Evolutionary conservation across 331 rosid species (phyloP).

Genomic region (Quercus phellos): DNA sequence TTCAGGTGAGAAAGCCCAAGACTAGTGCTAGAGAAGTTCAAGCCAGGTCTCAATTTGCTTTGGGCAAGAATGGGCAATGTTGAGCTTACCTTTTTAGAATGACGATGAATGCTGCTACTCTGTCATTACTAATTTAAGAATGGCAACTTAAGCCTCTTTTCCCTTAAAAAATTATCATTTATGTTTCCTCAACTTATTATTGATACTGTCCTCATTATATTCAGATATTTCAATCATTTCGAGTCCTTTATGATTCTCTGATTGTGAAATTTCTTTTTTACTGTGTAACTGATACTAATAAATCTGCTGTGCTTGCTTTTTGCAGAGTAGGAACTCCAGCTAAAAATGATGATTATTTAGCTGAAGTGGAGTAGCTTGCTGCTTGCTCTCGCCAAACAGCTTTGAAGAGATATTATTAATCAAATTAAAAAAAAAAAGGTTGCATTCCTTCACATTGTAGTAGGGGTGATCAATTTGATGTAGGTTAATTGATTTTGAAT

Average conservation of each 20-base stretch:
- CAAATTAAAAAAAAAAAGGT: not conserved
- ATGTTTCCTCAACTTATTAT: not conserved
- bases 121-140: not conserved
- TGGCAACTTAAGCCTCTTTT: not conserved
- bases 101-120: not conserved
- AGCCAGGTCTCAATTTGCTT: not conserved
- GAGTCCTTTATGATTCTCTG: not conserved
- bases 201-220: not conserved
- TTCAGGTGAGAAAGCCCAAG: not conserved
- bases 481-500: not conserved
- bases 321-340: constrained; percentile 52
- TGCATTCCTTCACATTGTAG: not conserved
- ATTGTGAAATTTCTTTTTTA: not conserved
- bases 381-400: not conserved
- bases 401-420: not conserved
- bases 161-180: not conserved
- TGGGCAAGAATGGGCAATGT: not conserved
- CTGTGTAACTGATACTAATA: not conserved
- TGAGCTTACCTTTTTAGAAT: not conserved
- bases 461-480: not conserved
- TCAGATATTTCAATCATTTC: not conserved
- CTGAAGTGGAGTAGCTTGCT: constrained; percentile 44
- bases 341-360: constrained; percentile 48
- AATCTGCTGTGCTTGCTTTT: not conserved
- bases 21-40: not conserved